phyloP scores from a whole-genome alignment of 352 stramenopile genomes.

The Halophytophthora batemanensis region DNA sequence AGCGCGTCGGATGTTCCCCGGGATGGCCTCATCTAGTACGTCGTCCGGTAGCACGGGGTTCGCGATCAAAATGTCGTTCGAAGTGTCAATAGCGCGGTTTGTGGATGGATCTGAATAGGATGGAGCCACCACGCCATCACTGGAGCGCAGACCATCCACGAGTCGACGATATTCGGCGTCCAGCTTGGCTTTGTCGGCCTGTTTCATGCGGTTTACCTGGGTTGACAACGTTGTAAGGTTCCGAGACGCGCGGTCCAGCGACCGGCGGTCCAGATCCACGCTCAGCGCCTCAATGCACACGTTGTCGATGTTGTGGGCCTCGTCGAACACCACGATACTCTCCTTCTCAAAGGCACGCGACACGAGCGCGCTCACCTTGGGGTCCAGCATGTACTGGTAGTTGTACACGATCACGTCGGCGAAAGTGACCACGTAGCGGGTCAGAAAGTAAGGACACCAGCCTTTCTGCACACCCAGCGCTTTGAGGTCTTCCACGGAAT shows the following conservation, averaged over 20 bases:
- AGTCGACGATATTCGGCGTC: constrained; percentile 95
- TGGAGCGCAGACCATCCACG: constrained; percentile 94
- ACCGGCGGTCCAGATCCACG: constrained; percentile 93
- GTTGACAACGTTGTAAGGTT: constrained; percentile 82
- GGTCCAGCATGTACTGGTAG: constrained; percentile 99
- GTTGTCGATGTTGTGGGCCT: constrained; percentile 99
- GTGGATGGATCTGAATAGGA: constrained; percentile 43
- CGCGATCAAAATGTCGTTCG: constrained; percentile 64
- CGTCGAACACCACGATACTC: constrained; percentile 96
- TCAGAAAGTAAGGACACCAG: constrained; percentile 99
- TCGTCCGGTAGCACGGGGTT: constrained; percentile 89
- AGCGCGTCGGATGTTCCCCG: constrained; percentile 96
- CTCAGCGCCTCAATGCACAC: constrained; percentile 99
- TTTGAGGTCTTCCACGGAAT: constrained; percentile 97
- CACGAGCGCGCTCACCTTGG: constrained; percentile 92
- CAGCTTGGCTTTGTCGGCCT: constrained; percentile 87
- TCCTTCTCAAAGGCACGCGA: constrained; percentile 94
- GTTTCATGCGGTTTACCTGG: constrained; percentile 87
- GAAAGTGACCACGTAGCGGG: constrained; percentile 95
- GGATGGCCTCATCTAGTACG: constrained; percentile 96
- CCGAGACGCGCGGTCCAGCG: constrained; percentile 90
- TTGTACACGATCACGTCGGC: constrained; percentile 99
- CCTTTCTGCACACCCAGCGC: constrained; percentile 85
- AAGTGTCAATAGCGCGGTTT: constrained; percentile 43
- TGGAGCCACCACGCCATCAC: constrained; percentile 65